phyloP scores from a whole-genome alignment of 192 early-diverging fungal genomes.

The Coemansia sp. region DNA sequence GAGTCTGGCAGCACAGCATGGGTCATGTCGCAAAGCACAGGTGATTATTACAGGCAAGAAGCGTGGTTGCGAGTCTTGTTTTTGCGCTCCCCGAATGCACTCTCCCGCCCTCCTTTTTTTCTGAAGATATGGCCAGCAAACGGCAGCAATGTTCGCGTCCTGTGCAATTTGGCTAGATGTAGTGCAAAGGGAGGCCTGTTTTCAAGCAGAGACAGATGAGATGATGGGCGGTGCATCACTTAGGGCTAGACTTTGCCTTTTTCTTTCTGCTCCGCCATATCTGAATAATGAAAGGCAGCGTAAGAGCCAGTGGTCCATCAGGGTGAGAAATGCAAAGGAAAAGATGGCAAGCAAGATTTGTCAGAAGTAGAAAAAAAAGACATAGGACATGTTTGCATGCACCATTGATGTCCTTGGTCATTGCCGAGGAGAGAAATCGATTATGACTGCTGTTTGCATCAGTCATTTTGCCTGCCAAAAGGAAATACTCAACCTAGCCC shows the following conservation, averaged over 20 bases:
- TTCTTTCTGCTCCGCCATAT: no score
- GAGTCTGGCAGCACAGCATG: neutral
- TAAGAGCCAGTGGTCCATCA: neutral
- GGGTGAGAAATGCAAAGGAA: neutral
- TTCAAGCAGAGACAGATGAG: no score
- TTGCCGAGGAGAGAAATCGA: neutral
- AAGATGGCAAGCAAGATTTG: neutral
- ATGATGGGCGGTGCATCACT: no score
- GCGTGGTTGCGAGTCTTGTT: neutral
- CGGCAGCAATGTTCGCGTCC: no score
- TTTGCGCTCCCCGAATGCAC: neutral
- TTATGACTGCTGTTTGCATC: neutral
- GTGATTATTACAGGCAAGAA: neutral
- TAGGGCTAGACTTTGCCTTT: neutral
- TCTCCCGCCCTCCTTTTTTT: neutral
- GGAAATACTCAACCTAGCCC: no score
- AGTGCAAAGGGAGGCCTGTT: no score
- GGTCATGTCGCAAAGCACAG: slow-evolving; percentile 1
- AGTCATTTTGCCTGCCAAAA: no score
- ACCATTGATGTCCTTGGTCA: neutral
- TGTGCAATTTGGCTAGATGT: no score
- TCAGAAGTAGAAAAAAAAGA: neutral
- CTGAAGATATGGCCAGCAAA: neutral
- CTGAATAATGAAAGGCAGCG: neutral
- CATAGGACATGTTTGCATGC: neutral